A percentile compares a stretch with the other conserved stretches of the same genome.
phyloP scores from a whole-genome alignment of 2,329 filamentous ascomycete genomes.

The Macrophomina phaseolina region DNA sequence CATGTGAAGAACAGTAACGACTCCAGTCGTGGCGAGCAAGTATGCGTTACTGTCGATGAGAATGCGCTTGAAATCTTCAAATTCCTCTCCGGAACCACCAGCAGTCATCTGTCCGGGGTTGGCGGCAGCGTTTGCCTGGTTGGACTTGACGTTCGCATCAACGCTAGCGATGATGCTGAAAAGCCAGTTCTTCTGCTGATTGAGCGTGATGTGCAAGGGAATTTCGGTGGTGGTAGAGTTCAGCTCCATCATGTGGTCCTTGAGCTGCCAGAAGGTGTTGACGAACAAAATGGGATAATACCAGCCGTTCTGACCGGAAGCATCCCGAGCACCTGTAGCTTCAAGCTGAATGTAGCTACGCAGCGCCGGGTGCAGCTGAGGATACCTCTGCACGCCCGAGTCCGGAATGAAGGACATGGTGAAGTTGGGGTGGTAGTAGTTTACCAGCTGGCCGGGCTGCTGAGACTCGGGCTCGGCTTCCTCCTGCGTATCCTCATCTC shows the following conservation, averaged over 20 bases:
- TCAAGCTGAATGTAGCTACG: conserved; percentile 82
- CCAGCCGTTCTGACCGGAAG: conserved; percentile 86
- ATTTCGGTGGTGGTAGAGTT: conserved; percentile 87
- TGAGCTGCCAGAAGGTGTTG: conserved; percentile 98
- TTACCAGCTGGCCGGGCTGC: conserved; percentile 71
- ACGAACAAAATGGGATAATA: conserved; percentile 89
- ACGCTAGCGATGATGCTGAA: conserved; percentile 84
- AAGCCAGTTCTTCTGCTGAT: conserved; percentile 85
- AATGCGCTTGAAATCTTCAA: conserved; percentile 97
- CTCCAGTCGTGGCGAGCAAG: conserved; percentile 79
- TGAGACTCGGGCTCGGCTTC: conserved; percentile 58
- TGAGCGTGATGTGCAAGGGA: conserved; percentile 81
- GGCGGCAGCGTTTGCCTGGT: conserved; percentile 74
- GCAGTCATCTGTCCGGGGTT: conserved; percentile 68
- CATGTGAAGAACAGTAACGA: conserved; percentile 90
- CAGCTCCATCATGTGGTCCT: conserved; percentile 85
- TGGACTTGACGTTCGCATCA: conserved; percentile 86
- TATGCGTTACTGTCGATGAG: conserved; percentile 93
- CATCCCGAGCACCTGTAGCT: conserved; percentile 79
- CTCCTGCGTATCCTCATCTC: conserved; percentile 54
- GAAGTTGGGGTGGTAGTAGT: conserved; percentile 95
- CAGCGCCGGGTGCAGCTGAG: conserved; percentile 72
- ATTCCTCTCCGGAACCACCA: conserved; percentile 87
- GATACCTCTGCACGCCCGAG: conserved; percentile 71
- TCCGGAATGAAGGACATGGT: conserved; percentile 87